These are phyloP conservation scores for Gastrodia elata DNA, from an alignment of 106 monocot genomes.

Conservation along the genomic window DNA sequence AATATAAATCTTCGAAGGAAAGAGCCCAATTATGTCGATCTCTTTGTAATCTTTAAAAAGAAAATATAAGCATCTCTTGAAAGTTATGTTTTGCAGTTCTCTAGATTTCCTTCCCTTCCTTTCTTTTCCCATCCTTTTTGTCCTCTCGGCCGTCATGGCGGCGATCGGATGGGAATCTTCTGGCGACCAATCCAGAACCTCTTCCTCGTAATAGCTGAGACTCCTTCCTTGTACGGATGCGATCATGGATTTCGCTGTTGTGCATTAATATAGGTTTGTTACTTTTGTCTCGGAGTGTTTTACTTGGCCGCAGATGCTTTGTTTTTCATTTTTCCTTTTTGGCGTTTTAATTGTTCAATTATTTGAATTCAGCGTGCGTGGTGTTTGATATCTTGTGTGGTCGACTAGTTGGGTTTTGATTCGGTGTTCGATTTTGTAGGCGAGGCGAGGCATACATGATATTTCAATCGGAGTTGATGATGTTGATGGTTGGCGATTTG, in stretches of 20 bases:
- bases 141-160: background rate
- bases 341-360: background rate
- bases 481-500: conserved; percentile 21
- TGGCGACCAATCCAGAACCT: background rate
- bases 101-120: conserved; percentile 6
- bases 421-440: conserved; percentile 5
- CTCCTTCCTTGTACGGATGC: background rate
- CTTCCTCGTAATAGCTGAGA: background rate
- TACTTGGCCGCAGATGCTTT: background rate
- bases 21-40: too few relatives aligned
- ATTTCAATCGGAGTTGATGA: background rate
- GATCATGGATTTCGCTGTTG: background rate
- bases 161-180: background rate
- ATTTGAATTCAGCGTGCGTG: too few relatives aligned
- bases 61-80: background rate
- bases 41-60: too few relatives aligned
- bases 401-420: background rate
- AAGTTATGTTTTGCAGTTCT: background rate
- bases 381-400: too few relatives aligned
- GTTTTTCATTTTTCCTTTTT: background rate
- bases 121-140: conserved; percentile 2
- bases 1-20: too few relatives aligned
- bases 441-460: background rate
- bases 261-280: conserved; percentile 1
- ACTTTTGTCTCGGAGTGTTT: background rate